phyloP scores from a whole-genome alignment of 768 basidiomycete genomes.

The Agrocybe chaxingu region DNA sequence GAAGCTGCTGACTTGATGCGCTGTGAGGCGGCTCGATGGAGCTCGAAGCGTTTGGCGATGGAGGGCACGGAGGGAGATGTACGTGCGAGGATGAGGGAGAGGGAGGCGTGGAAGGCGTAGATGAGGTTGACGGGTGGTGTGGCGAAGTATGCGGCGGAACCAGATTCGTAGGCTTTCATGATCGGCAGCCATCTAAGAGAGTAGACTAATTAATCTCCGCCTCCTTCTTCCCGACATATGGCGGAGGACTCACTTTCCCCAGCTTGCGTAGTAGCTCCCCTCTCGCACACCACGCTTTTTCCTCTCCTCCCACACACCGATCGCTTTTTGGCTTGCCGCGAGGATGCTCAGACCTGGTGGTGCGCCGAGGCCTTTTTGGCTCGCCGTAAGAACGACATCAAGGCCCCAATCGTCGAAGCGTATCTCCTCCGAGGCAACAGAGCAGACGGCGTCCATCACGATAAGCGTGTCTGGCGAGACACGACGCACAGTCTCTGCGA shows the following conservation, averaged over 20 bases:
- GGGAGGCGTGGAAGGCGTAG: slow-evolving; percentile 84
- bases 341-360: slow-evolving; percentile 93
- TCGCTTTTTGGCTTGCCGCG: slow-evolving; percentile 74
- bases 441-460: slow-evolving; percentile 91
- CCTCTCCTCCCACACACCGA: slow-evolving; percentile 49
- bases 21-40: slow-evolving; percentile 67
- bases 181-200: slow-evolving; percentile 77
- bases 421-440: slow-evolving; percentile 95
- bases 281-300: slow-evolving; percentile 18
- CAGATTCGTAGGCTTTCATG: slow-evolving; percentile 90
- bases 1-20: slow-evolving; percentile 66
- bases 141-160: slow-evolving; percentile 85
- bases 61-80: slow-evolving; percentile 43
- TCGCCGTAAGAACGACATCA: slow-evolving; percentile 83
- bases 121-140: slow-evolving; percentile 95
- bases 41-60: slow-evolving; percentile 72
- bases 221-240: neutral
- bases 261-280: slow-evolving; percentile 78
- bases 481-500: slow-evolving; percentile 67
- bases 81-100: slow-evolving; percentile 50
- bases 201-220: neutral
- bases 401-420: slow-evolving; percentile 91
- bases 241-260: slow-evolving; percentile 36
- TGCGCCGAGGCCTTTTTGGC: slow-evolving; percentile 89
- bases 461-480: slow-evolving; percentile 88